These are phyloP conservation scores for Drechslera avenae DNA, from an alignment of 2,329 filamentous ascomycete species.

Conservation along the genomic window DNA sequence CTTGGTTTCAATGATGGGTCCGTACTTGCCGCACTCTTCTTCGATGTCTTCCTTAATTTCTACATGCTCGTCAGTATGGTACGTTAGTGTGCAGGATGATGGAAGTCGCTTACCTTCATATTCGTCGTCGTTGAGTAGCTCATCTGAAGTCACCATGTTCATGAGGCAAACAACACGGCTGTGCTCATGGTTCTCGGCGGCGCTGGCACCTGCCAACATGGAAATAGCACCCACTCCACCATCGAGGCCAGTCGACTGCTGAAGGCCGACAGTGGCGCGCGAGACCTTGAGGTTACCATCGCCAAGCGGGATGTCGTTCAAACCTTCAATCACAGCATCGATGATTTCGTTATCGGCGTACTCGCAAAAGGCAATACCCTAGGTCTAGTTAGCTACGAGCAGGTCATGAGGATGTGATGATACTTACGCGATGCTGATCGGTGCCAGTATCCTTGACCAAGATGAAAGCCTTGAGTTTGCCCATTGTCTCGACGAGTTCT, in stretches of 20 bases:
- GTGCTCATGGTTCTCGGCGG: constrained; percentile 72
- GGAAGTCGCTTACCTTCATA: constrained; percentile 70
- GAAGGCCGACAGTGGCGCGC: constrained; percentile 89
- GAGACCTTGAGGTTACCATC: constrained; percentile 83
- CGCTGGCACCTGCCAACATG: constrained; percentile 89
- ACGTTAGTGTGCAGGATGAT: constrained; percentile 48
- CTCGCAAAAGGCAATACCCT: constrained; percentile 97
- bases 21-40: constrained; percentile 93
- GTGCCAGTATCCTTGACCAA: constrained; percentile 85
- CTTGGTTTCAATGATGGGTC: constrained; percentile 84
- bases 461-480: constrained; percentile 88
- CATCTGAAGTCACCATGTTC: constrained; percentile 98
- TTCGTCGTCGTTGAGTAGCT: constrained; percentile 90
- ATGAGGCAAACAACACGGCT: constrained; percentile 87
- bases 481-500: constrained; percentile 88
- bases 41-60: constrained; percentile 96
- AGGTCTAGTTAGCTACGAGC: constrained; percentile 18
- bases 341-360: constrained; percentile 80
- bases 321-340: constrained; percentile 82
- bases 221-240: constrained; percentile 98
- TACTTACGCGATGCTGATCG: constrained; percentile 81
- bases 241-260: constrained; percentile 89
- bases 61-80: constrained; percentile 47
- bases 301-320: constrained; percentile 92
- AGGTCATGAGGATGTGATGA: not conserved